Conservation (phyloP, 208 protist species). For the Strigomonas galati region DNA sequence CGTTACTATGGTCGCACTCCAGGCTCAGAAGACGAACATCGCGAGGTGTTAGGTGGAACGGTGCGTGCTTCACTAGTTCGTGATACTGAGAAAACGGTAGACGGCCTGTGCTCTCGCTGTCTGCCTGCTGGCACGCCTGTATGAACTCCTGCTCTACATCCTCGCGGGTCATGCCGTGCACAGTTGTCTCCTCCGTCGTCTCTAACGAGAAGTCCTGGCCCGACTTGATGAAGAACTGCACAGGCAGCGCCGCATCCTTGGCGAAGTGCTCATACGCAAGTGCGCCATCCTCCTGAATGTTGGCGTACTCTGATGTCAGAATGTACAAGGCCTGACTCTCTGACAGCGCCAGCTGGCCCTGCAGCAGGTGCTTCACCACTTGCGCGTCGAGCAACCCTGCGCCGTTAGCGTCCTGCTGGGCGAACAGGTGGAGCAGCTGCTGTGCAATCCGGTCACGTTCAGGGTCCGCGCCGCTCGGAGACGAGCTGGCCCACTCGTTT, state of each 20-base stretch:
- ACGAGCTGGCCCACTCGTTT: neutral
- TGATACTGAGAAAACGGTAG: slow-evolving; percentile 66
- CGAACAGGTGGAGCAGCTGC: slow-evolving; percentile 56
- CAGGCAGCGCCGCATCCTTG: slow-evolving; percentile 37
- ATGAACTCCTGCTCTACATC: slow-evolving; percentile 83
- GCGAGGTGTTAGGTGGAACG: slow-evolving; percentile 76
- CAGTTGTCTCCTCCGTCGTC: slow-evolving; percentile 37
- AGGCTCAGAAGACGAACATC: slow-evolving; percentile 70
- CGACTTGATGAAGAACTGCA: slow-evolving; percentile 77
- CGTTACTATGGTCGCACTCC: slow-evolving; percentile 45
- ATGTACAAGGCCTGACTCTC: slow-evolving; percentile 78
- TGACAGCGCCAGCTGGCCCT: slow-evolving; percentile 55
- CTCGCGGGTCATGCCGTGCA: slow-evolving; percentile 75
- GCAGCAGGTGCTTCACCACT: slow-evolving; percentile 45
- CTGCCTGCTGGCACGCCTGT: slow-evolving; percentile 62
- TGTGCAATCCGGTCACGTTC: slow-evolving; percentile 34
- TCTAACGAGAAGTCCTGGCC: slow-evolving; percentile 46
- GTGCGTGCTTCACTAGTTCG: slow-evolving; percentile 58
- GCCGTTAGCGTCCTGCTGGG: slow-evolving; percentile 33
- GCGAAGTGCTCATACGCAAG: slow-evolving; percentile 73
- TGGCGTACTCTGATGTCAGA: slow-evolving; percentile 45
- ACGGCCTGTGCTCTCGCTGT: slow-evolving; percentile 48
- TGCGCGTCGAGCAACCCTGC: slow-evolving; percentile 44
- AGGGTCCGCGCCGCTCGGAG: slow-evolving; percentile 21
- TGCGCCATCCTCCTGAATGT: slow-evolving; percentile 36